Percentiles rank a stretch among this genome's conserved stretches.
These are phyloP conservation scores for Azolla pinnata DNA, from an alignment of 75 land plant species.

Conservation along the genomic window DNA sequence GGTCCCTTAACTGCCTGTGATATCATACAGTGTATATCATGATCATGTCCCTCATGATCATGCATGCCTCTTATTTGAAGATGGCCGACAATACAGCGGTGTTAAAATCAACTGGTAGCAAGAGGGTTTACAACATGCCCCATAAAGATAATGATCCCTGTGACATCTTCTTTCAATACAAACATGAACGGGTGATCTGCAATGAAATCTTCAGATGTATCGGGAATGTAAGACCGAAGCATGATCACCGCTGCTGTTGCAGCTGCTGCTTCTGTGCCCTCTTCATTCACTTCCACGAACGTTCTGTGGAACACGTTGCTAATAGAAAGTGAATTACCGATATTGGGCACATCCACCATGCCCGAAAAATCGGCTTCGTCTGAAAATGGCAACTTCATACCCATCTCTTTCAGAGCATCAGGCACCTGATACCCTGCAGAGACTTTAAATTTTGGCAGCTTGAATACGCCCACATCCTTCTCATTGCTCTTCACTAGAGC, in stretches of 20 bases:
- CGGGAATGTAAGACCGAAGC: constrained; percentile 4
- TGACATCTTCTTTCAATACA: constrained; percentile 61
- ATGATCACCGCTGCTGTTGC: constrained; percentile 54
- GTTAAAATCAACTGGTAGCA: not conserved
- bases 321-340: constrained; percentile 31
- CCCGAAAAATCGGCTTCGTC: constrained; percentile 49
- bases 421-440: constrained; percentile 54
- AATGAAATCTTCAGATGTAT: constrained; percentile 45
- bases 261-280: constrained; percentile 93
- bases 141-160: constrained; percentile 54
- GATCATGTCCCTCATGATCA: too few relatives aligned
- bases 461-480: constrained; percentile 41
- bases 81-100: too few relatives aligned
- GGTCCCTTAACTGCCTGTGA: too few relatives aligned
- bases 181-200: constrained; percentile 89
- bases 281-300: constrained; percentile 84
- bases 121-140: constrained; percentile 70
- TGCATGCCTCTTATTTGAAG: too few relatives aligned
- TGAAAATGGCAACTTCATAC: constrained; percentile 52
- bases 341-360: constrained; percentile 57
- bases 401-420: constrained; percentile 40
- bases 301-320: constrained; percentile 71
- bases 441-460: constrained; percentile 74
- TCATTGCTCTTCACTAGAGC: constrained; percentile 24
- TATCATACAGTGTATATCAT: too few relatives aligned